Evolutionary conservation across 106 monocot genomes (phyloP).

Genomic region (Allium fistulosum): DNA sequence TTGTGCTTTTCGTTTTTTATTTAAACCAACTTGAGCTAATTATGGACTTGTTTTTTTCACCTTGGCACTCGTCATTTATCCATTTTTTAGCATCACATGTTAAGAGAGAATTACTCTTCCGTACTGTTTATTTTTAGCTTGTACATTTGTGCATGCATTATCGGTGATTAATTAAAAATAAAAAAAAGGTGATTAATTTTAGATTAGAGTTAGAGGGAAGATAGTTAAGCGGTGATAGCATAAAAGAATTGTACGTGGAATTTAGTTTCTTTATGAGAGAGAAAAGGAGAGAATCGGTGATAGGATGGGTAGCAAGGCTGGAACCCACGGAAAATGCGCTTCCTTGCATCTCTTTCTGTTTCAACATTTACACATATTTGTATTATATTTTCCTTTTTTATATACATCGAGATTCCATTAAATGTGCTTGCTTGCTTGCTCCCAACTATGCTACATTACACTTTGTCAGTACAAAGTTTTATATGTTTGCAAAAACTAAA

Average conservation of each 20-base stretch:
- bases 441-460: background rate
- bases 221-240: background rate
- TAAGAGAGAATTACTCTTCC: background rate
- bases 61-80: background rate
- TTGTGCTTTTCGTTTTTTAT: background rate
- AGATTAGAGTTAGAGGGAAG: background rate
- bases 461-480: too few species aligned
- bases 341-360: background rate
- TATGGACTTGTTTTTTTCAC: background rate
- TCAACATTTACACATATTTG: background rate
- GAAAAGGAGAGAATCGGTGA: background rate
- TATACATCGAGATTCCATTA: background rate
- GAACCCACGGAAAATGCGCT: conserved; percentile 7
- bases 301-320: background rate
- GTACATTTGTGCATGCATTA: background rate
- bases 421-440: conserved; percentile 3
- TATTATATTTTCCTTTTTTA: background rate
- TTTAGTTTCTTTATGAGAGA: background rate
- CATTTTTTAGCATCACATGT: background rate
- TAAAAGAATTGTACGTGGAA: background rate
- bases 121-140: background rate
- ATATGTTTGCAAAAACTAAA: too few species aligned
- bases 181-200: background rate
- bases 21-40: background rate
- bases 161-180: background rate